Base-by-base conservation (phyloP, 2,329 filamentous ascomycete genomes). In the Lecanosticta acicola region DNA sequence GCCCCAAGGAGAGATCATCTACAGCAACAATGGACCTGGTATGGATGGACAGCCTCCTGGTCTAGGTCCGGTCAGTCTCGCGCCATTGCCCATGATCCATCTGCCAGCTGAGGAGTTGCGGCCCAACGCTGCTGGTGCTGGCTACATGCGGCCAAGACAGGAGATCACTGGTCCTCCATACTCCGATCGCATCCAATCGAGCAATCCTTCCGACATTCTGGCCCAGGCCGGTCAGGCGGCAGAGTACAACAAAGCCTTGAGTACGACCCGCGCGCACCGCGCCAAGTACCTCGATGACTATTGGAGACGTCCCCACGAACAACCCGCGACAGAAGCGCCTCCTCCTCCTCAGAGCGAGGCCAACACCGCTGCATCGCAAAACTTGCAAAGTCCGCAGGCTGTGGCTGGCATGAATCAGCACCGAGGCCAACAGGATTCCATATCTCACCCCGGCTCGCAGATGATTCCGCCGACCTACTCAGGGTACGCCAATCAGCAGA, bases 81-180 rank as follows among this genome's bases (percentile, higher is more conserved):
- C 83, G 46, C 83, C 86, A 66, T 80, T 94, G 63, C 83, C 87
- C 48, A 86, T 90, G 78, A 91, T 94, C 71, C 87, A 88, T 66
- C 80, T 83, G 62, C 79, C 86, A 68, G 84, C 88, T 56, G 79
- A 89, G 51, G 85, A 85, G 62, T 84, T 91, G 61, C 79, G 84
- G 54, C 79, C 87, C 58, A 76, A 84, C 51, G 81, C 85, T 62
- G 88, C 94, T 65, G 94, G 91, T 64, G 85, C 83, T 59, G 84
- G 80, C 61, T 86, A 95, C 54, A 83, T 86, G 50, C 85, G 88
- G 43, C 86, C 89, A 17, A 81, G 91, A 54, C 93, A 96, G 68
- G 93, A 97, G 63, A 81, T 96, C 51, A 81, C 85, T 11, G 93
- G 90, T 18, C 82, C 85, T 32, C 76, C 89, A 8, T 98, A 96